These are phyloP conservation scores for Danielozyma ontarioensis DNA, from an alignment of 805 yeast species.

Conservation along the genomic window DNA sequence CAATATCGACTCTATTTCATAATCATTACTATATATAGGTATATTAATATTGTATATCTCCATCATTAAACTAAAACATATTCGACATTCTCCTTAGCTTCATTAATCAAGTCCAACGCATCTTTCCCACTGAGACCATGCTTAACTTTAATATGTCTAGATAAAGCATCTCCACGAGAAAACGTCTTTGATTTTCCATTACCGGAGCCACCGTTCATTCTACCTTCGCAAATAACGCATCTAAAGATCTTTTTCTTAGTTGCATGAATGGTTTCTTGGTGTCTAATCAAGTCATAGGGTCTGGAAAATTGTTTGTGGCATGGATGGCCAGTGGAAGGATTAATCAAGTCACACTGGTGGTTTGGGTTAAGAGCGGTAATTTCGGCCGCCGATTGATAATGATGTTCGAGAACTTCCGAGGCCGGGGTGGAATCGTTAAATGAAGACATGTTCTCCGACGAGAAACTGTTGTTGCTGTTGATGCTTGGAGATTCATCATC, in stretches of 20 bases:
- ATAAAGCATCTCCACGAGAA: conserved; percentile 42
- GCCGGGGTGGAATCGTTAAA: not conserved
- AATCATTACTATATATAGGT: not conserved
- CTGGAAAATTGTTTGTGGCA: conserved; percentile 84
- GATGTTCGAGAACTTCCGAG: conserved; percentile 1
- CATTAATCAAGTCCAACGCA: conserved; percentile 66
- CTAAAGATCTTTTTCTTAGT: conserved; percentile 40
- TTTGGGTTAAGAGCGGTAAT: conserved; percentile 31
- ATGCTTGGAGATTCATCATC: not conserved
- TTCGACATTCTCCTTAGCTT: conserved; percentile 75
- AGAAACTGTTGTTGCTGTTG: too few species aligned
- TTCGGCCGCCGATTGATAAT: conserved; percentile 25
- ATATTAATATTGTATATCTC: too few species aligned
- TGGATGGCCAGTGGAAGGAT: conserved; percentile 55
- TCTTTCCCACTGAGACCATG: conserved; percentile 67
- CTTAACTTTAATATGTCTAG: conserved; percentile 64
- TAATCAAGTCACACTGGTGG: conserved; percentile 55
- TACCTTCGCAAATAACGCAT: conserved; percentile 43
- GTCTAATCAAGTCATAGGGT: conserved; percentile 43
- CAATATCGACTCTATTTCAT: too few species aligned
- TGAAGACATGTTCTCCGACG: not conserved
- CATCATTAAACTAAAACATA: conserved; percentile 26
- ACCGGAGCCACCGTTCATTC: conserved; percentile 43
- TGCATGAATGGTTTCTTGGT: conserved; percentile 46
- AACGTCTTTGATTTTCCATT: conserved; percentile 47